A percentile compares a stretch with the other conserved stretches of the same genome.
phyloP scores from a whole-genome alignment of 2,329 filamentous ascomycete genomes.

The Clathrospora elynae region DNA sequence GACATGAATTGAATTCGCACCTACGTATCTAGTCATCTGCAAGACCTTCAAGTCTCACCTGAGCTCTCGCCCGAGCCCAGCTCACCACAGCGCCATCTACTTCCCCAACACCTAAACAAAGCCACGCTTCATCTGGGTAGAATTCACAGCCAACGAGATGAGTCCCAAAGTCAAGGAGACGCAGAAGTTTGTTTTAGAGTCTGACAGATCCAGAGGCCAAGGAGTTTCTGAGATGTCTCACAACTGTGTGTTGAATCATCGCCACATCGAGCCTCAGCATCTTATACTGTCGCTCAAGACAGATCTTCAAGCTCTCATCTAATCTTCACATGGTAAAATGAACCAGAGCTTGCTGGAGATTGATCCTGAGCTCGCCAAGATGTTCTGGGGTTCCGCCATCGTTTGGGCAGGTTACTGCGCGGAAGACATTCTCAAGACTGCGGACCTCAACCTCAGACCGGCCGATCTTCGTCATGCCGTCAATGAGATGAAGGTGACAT shows the following conservation, averaged over 20 bases:
- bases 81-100: constrained; percentile 12
- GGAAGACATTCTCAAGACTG: background rate
- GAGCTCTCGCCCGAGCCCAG: background rate
- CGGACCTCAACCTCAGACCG: constrained; percentile 6
- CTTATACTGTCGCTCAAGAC: background rate
- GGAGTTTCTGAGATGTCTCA: background rate
- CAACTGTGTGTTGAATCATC: background rate
- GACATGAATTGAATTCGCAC: too few relatives aligned
- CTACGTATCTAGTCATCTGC: too few relatives aligned
- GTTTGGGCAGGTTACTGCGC: background rate
- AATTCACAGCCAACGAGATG: background rate
- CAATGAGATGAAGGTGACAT: constrained; percentile 8
- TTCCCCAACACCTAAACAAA: constrained; percentile 10
- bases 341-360: constrained; percentile 5
- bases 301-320: background rate
- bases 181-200: background rate
- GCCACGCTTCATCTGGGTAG: constrained; percentile 17
- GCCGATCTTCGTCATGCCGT: constrained; percentile 16
- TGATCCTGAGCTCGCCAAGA: constrained; percentile 3
- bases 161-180: background rate
- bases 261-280: constrained; percentile 5
- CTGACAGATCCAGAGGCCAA: background rate
- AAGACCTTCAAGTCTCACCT: constrained; percentile 1
- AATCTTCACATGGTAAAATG: background rate
- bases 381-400: constrained; percentile 1